Evolutionary conservation across 345 rosid species (phyloP).

Genomic region (Eucalyptus pumila): DNA sequence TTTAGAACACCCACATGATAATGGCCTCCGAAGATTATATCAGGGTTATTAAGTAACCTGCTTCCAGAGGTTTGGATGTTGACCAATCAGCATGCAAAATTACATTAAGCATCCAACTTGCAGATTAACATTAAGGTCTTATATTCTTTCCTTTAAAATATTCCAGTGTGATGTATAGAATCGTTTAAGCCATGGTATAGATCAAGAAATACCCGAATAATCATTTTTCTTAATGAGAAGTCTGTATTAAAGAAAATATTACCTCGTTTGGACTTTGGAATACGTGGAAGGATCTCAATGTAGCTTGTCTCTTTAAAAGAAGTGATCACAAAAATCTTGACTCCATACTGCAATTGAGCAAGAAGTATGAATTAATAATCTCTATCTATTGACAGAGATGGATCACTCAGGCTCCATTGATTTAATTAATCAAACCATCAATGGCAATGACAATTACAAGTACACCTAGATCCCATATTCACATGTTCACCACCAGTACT

Average conservation of each 20-base stretch:
- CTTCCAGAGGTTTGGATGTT: not conserved
- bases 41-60: not conserved
- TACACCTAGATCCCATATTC: not conserved
- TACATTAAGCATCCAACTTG: not conserved
- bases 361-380: not conserved
- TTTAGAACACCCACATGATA: not conserved
- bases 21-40: not conserved
- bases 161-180: not conserved
- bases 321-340: conserved; percentile 76
- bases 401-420: not conserved
- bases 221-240: not conserved
- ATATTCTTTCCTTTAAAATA: not conserved
- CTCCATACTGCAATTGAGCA: conserved; percentile 55
- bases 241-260: not conserved
- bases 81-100: not conserved
- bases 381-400: not conserved
- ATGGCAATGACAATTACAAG: not conserved
- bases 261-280: conserved; percentile 63
- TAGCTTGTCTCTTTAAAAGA: conserved; percentile 91
- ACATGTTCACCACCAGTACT: not conserved
- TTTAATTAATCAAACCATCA: not conserved
- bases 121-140: not conserved
- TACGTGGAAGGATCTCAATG: conserved; percentile 71
- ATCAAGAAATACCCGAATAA: not conserved
- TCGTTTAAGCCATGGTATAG: not conserved